These are phyloP conservation scores for Colletotrichum cereale DNA, from an alignment of 2,329 filamentous ascomycete genomes.

Conservation along the genomic window DNA sequence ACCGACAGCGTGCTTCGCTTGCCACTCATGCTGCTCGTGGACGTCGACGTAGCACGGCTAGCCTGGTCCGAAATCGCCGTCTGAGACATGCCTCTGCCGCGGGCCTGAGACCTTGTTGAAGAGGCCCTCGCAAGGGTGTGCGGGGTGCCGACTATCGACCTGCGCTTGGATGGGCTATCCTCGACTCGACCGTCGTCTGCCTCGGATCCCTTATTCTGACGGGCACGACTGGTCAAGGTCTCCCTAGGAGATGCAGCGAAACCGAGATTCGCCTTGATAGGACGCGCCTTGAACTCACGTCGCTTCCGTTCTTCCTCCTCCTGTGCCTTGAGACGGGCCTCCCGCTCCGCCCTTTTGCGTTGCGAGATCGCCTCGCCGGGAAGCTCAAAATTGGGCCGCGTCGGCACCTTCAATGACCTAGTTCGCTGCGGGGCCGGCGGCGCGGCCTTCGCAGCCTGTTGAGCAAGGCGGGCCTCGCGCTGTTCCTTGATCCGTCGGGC, in stretches of 20 bases:
- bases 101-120: constrained; percentile 27
- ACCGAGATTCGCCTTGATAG: constrained; percentile 60
- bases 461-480: constrained; percentile 65
- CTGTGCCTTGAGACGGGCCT: constrained; percentile 66
- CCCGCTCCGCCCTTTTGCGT: constrained; percentile 67
- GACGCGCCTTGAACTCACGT: constrained; percentile 74
- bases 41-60: constrained; percentile 60
- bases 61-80: constrained; percentile 9
- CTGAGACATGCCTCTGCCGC: constrained; percentile 32
- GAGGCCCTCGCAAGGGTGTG: constrained; percentile 18
- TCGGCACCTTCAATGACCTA: constrained; percentile 65
- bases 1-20: constrained; percentile 63
- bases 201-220: constrained; percentile 59
- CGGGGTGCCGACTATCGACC: constrained; percentile 37
- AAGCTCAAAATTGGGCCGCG: constrained; percentile 70
- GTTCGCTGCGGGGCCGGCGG: constrained; percentile 55
- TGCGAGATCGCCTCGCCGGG: constrained; percentile 72
- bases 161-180: constrained; percentile 36
- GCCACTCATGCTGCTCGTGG: constrained; percentile 57
- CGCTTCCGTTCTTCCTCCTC: constrained; percentile 71
- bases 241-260: constrained; percentile 63
- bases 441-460: constrained; percentile 44
- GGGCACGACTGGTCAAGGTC: constrained; percentile 68
- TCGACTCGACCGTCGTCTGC: constrained; percentile 25
- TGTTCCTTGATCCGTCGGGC: constrained; percentile 69